A percentile compares a stretch with the other conserved stretches of the same genome.
Evolutionary conservation across 805 yeast genomes (phyloP).

Genomic region (Kazachstania viticola): DNA sequence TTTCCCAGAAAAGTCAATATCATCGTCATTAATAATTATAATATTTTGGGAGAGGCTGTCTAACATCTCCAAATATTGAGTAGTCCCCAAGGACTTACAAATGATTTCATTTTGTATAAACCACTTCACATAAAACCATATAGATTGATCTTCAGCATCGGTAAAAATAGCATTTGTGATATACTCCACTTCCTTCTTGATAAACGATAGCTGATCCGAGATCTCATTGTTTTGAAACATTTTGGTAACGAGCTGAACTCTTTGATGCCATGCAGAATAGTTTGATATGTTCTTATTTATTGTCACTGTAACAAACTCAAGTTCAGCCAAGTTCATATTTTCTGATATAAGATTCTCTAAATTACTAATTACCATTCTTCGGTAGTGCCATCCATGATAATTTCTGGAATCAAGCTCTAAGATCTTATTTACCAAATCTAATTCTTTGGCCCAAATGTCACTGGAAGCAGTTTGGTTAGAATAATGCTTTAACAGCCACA

Average conservation of each 20-base stretch:
- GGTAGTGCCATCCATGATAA: constrained; percentile 92
- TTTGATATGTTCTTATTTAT: constrained; percentile 81
- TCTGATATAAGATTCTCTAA: constrained; percentile 14
- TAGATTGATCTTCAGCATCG: constrained; percentile 89
- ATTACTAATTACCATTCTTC: constrained; percentile 53
- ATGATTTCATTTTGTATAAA: constrained; percentile 33
- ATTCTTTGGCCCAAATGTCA: constrained; percentile 57
- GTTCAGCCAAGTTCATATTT: constrained; percentile 39
- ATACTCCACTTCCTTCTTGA: constrained; percentile 50
- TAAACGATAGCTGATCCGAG: constrained; percentile 23
- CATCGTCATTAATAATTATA: constrained; percentile 58
- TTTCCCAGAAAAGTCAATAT: constrained; percentile 49
- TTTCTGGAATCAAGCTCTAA: constrained; percentile 69
- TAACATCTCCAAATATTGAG: constrained; percentile 31
- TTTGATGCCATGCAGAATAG: constrained; percentile 92
- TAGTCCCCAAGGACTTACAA: constrained; percentile 12
- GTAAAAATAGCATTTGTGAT: constrained; percentile 79
- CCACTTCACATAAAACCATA: constrained; percentile 88
- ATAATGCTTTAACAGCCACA: constrained; percentile 60
- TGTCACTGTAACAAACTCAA: constrained; percentile 64
- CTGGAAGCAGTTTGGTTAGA: constrained; percentile 27
- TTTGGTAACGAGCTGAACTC: constrained; percentile 55
- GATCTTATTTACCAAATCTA: constrained; percentile 56
- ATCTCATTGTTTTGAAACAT: constrained; percentile 28
- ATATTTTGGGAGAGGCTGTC: constrained; percentile 37